Percentiles rank a stretch among this genome's conserved stretches.
Evolutionary conservation across 805 yeast species (phyloP).

Genomic region (Teunomyces aglyptinius): DNA sequence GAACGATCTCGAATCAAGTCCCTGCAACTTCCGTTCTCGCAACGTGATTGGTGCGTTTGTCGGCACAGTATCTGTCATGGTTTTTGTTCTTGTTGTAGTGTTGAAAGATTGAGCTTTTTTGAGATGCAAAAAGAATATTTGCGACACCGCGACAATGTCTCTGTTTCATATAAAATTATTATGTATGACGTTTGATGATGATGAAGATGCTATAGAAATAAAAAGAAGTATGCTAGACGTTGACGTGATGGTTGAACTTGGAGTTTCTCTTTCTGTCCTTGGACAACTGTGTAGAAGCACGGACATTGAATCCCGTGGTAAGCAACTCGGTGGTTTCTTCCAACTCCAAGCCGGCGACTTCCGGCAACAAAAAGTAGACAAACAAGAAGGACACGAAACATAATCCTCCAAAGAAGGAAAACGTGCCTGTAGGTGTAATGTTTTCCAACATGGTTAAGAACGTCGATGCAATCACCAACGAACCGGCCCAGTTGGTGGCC

Average conservation of each 20-base stretch:
- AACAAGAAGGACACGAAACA: conserved; percentile 69
- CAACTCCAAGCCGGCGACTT: conserved; percentile 81
- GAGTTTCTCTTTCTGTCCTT: conserved; percentile 29
- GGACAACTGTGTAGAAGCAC: conserved; percentile 40
- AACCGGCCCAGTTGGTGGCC: conserved; percentile 94
- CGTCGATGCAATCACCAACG: conserved; percentile 84
- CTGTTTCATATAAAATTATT: background rate
- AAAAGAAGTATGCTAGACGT: background rate
- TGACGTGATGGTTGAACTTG: conserved; percentile 1
- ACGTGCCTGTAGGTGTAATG: conserved; percentile 94
- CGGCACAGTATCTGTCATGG: background rate
- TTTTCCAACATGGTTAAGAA: conserved; percentile 91
- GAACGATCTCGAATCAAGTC: conserved; percentile 13
- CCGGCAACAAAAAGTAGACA: conserved; percentile 86
- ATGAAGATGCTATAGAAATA: background rate
- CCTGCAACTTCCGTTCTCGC: background rate
- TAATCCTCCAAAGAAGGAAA: conserved; percentile 83
- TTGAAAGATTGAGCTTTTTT: too few species aligned
- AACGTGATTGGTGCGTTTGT: background rate
- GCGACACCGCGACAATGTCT: background rate
- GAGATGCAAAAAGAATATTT: too few species aligned
- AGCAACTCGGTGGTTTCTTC: conserved; percentile 87
- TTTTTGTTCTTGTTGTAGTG: background rate
- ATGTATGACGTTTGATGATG: too few species aligned
- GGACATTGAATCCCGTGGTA: conserved; percentile 83